phyloP scores from a whole-genome alignment of 352 stramenopile species.

The Phytopythium vexans region DNA sequence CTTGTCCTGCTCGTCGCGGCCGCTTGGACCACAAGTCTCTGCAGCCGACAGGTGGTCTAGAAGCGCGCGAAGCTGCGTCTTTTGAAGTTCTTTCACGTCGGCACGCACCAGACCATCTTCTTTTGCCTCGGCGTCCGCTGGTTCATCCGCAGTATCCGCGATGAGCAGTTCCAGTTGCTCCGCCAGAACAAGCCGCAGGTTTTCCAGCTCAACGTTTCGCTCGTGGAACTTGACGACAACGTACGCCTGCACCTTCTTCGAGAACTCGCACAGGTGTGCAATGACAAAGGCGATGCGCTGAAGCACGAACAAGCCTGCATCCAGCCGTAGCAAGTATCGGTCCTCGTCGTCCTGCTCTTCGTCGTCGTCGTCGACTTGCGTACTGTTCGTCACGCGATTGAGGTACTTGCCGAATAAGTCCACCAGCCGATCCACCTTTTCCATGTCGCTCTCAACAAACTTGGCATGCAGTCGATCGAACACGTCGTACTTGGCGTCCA shows the following conservation, averaged over 20 bases:
- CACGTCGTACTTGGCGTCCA: conserved; percentile 49
- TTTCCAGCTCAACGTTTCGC: conserved; percentile 51
- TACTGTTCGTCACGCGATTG: conserved; percentile 31
- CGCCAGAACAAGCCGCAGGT: conserved; percentile 35
- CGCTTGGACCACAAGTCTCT: not conserved
- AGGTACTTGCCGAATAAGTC: conserved; percentile 80
- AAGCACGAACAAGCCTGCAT: conserved; percentile 76
- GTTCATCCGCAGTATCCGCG: conserved; percentile 13
- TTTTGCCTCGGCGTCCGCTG: conserved; percentile 1
- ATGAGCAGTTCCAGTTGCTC: conserved; percentile 61
- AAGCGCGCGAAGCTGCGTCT: conserved; percentile 29
- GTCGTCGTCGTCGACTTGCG: conserved; percentile 17
- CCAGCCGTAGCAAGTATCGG: conserved; percentile 56
- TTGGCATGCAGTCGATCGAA: conserved; percentile 73
- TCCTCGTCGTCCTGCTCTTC: conserved; percentile 51
- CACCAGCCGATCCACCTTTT: conserved; percentile 78
- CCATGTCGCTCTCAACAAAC: conserved; percentile 79
- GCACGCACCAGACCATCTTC: conserved; percentile 17
- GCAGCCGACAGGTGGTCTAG: conserved; percentile 29
- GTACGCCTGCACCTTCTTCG: conserved; percentile 60
- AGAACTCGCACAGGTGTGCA: conserved; percentile 61
- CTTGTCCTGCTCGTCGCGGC: not conserved
- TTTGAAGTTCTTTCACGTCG: conserved; percentile 30
- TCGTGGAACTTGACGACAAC: conserved; percentile 78
- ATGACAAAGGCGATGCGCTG: conserved; percentile 65